Conservation (phyloP, 108 stramenopile genomes). For the Nitzschia sp. region DNA sequence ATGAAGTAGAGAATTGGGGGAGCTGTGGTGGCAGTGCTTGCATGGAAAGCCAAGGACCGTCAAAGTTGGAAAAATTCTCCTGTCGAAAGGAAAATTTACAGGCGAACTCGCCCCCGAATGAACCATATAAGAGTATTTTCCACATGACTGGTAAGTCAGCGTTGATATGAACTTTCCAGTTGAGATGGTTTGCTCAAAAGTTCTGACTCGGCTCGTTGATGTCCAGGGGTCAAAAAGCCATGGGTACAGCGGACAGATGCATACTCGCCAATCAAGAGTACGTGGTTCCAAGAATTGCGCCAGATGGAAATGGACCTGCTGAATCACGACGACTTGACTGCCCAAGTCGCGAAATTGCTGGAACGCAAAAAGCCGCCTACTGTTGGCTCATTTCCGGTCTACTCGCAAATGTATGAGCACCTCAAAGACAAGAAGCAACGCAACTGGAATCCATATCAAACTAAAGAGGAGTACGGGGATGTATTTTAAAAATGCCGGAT, state of each 20-base stretch:
- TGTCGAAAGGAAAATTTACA: background rate
- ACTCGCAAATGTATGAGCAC: background rate
- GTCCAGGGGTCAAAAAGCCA: too few relatives aligned
- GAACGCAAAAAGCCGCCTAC: background rate
- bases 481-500: too few relatives aligned
- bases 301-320: background rate
- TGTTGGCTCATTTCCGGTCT: background rate
- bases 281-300: background rate
- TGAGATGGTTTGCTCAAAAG: too few relatives aligned
- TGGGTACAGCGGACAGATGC: too few relatives aligned
- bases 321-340: background rate
- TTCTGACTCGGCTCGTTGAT: too few relatives aligned
- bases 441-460: background rate
- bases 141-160: conserved; percentile 41
- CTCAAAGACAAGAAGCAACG: background rate
- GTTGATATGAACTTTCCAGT: too few relatives aligned
- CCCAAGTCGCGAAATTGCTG: background rate
- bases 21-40: too few relatives aligned
- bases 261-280: too few relatives aligned
- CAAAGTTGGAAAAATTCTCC: too few relatives aligned
- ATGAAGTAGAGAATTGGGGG: conserved; percentile 27
- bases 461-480: too few relatives aligned
- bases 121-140: conserved; percentile 33
- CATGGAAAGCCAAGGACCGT: too few relatives aligned
- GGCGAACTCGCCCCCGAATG: background rate